Conservation (phyloP, 768 basidiomycete genomes). For the Panaeolus papilionaceus region DNA sequence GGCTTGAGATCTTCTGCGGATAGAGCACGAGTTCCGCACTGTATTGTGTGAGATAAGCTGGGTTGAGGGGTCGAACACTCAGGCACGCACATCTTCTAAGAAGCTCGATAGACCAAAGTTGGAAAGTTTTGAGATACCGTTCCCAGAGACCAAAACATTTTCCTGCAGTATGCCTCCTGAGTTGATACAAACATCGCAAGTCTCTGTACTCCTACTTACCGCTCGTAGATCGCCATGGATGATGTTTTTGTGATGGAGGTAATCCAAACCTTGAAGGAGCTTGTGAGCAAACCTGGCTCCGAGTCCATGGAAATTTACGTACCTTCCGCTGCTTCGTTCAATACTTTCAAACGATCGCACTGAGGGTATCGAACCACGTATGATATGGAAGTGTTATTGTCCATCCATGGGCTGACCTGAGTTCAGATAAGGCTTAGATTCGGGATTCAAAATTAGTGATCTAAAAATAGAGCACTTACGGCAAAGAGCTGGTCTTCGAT, state of each 20-base stretch:
- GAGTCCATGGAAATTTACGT: slow-evolving; percentile 16
- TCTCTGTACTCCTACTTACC: slow-evolving; percentile 30
- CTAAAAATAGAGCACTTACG: slow-evolving; percentile 28
- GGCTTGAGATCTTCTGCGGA: slow-evolving; percentile 33
- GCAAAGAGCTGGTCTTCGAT: slow-evolving; percentile 40
- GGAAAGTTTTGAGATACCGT: slow-evolving; percentile 45
- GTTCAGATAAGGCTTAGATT: slow-evolving; percentile 12
- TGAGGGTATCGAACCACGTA: slow-evolving; percentile 40
- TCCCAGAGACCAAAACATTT: slow-evolving; percentile 48
- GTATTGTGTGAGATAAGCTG: neutral
- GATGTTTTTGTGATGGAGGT: slow-evolving; percentile 43
- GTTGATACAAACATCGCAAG: neutral
- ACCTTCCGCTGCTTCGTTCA: slow-evolving; percentile 46
- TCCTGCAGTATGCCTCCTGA: slow-evolving; percentile 35
- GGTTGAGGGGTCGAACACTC: neutral
- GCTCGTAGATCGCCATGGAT: slow-evolving; percentile 51
- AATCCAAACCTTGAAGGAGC: slow-evolving; percentile 42
- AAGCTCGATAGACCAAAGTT: slow-evolving; percentile 53
- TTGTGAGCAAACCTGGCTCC: neutral
- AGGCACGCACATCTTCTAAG: slow-evolving; percentile 40
- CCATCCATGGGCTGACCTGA: slow-evolving; percentile 55
- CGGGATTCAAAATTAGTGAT: slow-evolving; percentile 4
- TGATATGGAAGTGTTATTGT: slow-evolving; percentile 43
- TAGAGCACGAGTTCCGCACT: slow-evolving; percentile 37
- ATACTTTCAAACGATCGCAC: slow-evolving; percentile 43